A percentile compares a stretch with the other conserved stretches of the same genome.
phyloP scores from a whole-genome alignment of 352 stramenopile species.

The Phytophthora pinifolia region DNA sequence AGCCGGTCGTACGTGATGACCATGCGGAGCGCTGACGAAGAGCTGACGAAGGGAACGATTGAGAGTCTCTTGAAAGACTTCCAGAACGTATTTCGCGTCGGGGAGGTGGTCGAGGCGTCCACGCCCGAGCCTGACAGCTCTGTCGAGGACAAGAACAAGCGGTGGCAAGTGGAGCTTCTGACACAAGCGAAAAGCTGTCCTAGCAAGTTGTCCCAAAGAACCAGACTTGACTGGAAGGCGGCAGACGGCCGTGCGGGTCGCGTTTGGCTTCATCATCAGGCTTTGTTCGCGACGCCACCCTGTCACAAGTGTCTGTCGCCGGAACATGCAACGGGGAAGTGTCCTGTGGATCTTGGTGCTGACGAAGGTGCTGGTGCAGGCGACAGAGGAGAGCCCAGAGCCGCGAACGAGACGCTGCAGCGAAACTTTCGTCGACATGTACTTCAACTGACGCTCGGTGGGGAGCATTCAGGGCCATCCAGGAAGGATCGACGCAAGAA shows the following conservation, averaged over 20 bases:
- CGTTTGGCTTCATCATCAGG: conserved; percentile 55
- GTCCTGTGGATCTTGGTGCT: conserved; percentile 7
- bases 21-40: conserved; percentile 36
- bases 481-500: conserved; percentile 28
- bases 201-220: conserved; percentile 29
- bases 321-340: conserved; percentile 26
- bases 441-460: conserved; percentile 25
- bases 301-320: conserved; percentile 40
- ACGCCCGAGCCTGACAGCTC: not conserved
- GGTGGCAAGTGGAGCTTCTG: conserved; percentile 42
- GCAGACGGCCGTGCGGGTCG: conserved; percentile 20
- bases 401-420: conserved; percentile 2
- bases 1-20: conserved; percentile 36
- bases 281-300: conserved; percentile 35
- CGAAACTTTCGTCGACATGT: conserved; percentile 27
- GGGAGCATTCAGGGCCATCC: conserved; percentile 3
- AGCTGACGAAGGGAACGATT: conserved; percentile 38
- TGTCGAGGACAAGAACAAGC: conserved; percentile 18
- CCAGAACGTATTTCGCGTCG: conserved; percentile 38
- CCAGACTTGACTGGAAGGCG: conserved; percentile 44
- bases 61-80: conserved; percentile 35
- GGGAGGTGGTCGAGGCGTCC: conserved; percentile 27
- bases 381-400: conserved; percentile 9
- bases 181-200: conserved; percentile 33
- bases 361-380: conserved; percentile 14